Conservation (phyloP, 106 monocot species). For the Acanthochlamys bracteata region DNA sequence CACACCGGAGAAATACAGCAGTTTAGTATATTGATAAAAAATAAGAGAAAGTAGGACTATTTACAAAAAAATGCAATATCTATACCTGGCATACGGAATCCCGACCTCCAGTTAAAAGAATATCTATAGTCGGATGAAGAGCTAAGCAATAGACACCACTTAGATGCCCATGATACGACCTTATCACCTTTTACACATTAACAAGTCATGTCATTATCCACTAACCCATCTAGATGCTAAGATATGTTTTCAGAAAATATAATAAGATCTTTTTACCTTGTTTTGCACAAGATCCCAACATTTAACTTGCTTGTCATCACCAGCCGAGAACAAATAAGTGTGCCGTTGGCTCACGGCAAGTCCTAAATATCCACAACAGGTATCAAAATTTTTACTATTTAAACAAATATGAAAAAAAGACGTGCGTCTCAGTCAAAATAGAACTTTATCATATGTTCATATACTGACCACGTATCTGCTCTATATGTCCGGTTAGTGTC, state of each 20-base stretch:
- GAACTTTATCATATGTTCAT: neutral
- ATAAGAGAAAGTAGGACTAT: too few relatives aligned
- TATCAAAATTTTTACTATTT: too few relatives aligned
- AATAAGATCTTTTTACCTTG: slow-evolving; percentile 43
- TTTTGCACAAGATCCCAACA: slow-evolving; percentile 99
- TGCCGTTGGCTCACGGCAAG: slow-evolving; percentile 91
- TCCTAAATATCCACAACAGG: slow-evolving; percentile 26
- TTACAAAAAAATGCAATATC: too few relatives aligned
- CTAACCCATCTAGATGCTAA: too few relatives aligned
- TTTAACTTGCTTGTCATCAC: slow-evolving; percentile 99
- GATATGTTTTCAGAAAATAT: neutral
- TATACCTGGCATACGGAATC: slow-evolving; percentile 99
- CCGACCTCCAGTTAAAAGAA: slow-evolving; percentile 91
- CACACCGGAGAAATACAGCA: slow-evolving; percentile 50
- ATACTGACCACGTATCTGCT: slow-evolving; percentile 87
- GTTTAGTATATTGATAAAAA: too few relatives aligned
- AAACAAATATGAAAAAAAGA: neutral
- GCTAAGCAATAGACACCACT: slow-evolving; percentile 99
- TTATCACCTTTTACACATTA: slow-evolving; percentile 41
- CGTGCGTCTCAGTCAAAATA: neutral
- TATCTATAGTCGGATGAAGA: slow-evolving; percentile 89
- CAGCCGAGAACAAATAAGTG: slow-evolving; percentile 96
- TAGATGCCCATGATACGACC: slow-evolving; percentile 96
- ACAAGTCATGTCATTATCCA: too few relatives aligned
- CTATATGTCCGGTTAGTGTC: slow-evolving; percentile 95